phyloP scores from a whole-genome alignment of 352 stramenopile species.

The Pythium brachiatum region DNA sequence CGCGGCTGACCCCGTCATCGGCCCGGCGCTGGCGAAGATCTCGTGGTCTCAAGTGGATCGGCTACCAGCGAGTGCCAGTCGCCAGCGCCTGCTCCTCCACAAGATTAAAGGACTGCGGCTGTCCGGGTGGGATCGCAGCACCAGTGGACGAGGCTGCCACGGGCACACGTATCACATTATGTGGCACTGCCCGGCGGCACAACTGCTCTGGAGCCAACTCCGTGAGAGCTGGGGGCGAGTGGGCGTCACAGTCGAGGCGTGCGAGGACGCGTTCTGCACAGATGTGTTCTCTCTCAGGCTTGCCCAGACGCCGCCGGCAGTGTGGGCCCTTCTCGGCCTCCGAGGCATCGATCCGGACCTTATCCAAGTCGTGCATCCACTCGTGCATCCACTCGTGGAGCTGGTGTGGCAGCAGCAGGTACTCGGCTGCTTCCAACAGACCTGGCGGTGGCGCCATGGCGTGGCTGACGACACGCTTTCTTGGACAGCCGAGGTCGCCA shows the following conservation, averaged over 20 bases:
- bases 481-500: too few relatives aligned
- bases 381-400: too few relatives aligned
- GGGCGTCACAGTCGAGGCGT: not conserved
- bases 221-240: not conserved
- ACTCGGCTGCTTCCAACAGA: too few relatives aligned
- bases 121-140: not conserved
- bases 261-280: not conserved
- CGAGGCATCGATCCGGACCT: not conserved
- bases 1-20: not conserved
- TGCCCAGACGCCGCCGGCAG: not conserved
- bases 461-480: too few relatives aligned
- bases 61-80: not conserved
- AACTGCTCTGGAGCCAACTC: not conserved
- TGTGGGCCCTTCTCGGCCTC: not conserved
- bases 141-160: not conserved
- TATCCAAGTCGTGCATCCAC: too few relatives aligned
- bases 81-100: not conserved
- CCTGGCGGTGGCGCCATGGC: too few relatives aligned
- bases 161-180: not conserved
- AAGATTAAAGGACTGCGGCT: slow-evolving; percentile 1
- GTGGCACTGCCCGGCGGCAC: not conserved
- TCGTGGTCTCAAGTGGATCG: not conserved
- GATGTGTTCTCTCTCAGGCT: not conserved
- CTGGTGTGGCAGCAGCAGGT: too few relatives aligned
- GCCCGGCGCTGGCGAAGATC: not conserved